A percentile compares a stretch with the other conserved stretches of the same genome.
Conservation (phyloP, 768 basidiomycete genomes). For the Lactifluus subvellereus region DNA sequence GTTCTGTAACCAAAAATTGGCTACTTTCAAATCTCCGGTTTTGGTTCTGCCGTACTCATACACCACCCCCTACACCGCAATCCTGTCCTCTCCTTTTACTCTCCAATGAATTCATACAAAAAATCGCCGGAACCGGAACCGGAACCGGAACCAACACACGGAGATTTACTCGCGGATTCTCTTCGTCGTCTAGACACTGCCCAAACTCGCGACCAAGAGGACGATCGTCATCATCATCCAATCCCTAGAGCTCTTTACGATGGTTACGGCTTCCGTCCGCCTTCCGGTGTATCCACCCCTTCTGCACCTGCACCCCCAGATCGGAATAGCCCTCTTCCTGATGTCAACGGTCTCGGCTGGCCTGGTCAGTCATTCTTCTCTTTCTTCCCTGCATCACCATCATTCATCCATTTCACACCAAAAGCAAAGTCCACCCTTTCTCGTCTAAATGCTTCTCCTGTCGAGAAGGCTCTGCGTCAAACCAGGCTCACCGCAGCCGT, state of each 20-base stretch:
- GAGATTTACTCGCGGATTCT: conserved; percentile 16
- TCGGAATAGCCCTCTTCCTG: conserved; percentile 36
- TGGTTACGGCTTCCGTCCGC: conserved; percentile 75
- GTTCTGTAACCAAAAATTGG: conserved; percentile 8
- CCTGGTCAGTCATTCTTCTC: conserved; percentile 52
- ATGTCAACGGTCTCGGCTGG: conserved; percentile 83
- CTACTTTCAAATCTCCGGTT: conserved; percentile 19
- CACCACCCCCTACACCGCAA: neutral
- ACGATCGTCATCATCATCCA: neutral
- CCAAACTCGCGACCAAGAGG: neutral
- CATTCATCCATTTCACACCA: conserved; percentile 18
- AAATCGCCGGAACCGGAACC: neutral
- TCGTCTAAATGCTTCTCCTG: conserved; percentile 73
- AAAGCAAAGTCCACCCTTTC: conserved; percentile 86
- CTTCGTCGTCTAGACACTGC: conserved; percentile 11
- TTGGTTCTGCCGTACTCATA: neutral
- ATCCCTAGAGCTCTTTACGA: conserved; percentile 40
- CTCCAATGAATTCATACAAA: neutral
- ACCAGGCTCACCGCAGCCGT: conserved; percentile 77
- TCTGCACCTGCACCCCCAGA: conserved; percentile 30
- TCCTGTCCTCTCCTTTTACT: neutral
- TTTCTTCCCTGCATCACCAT: conserved; percentile 7
- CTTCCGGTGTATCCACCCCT: conserved; percentile 65
- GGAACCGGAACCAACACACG: conserved; percentile 4
- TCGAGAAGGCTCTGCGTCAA: conserved; percentile 66